Conservation (phyloP, 1,284 basidiomycete genomes). For the Cryptococcus floricola region DNA sequence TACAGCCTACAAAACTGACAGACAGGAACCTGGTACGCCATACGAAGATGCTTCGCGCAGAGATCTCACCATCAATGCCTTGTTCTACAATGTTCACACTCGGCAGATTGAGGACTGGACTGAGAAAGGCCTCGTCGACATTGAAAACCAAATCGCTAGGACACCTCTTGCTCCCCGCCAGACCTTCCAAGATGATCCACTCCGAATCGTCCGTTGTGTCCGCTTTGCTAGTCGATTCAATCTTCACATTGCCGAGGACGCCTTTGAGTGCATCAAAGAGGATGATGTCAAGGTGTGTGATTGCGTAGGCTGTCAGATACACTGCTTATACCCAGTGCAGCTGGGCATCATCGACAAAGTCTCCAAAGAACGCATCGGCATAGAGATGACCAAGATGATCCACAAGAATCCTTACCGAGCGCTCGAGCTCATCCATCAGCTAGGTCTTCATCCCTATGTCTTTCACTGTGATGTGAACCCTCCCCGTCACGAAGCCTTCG, state of each 20-base stretch:
- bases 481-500: slow-evolving; percentile 52
- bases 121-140: slow-evolving; percentile 75
- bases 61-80: slow-evolving; percentile 91
- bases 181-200: slow-evolving; percentile 92
- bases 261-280: slow-evolving; percentile 64
- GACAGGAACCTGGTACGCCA: slow-evolving; percentile 85
- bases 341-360: slow-evolving; percentile 71
- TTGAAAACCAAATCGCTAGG: slow-evolving; percentile 73
- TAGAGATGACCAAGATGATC: slow-evolving; percentile 87
- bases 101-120: slow-evolving; percentile 87
- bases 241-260: slow-evolving; percentile 71
- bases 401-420: slow-evolving; percentile 69
- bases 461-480: slow-evolving; percentile 59
- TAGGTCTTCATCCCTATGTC: slow-evolving; percentile 67
- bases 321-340: slow-evolving; percentile 47
- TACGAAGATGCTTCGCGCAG: slow-evolving; percentile 84
- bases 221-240: slow-evolving; percentile 88
- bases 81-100: slow-evolving; percentile 95
- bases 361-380: slow-evolving; percentile 82
- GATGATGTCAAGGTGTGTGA: slow-evolving; percentile 63
- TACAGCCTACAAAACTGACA: neutral
- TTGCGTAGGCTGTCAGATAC: neutral
- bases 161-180: slow-evolving; percentile 82
- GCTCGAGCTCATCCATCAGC: slow-evolving; percentile 64
- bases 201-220: slow-evolving; percentile 84